Conservation (phyloP, 129 eudicot species). For the Pulicaria dysenterica region DNA sequence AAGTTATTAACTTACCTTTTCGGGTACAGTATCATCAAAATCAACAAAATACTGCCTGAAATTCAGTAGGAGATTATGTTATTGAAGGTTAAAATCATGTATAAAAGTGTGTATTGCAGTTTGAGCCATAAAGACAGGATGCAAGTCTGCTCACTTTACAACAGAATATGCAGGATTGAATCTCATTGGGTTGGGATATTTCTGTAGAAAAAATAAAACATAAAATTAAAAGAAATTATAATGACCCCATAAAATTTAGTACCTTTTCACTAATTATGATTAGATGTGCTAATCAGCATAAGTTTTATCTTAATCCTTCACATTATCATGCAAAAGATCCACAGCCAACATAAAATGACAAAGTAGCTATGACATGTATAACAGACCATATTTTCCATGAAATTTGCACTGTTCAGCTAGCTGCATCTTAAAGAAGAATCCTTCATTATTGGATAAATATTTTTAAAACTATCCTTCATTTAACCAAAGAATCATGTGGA, state of each 20-base stretch:
- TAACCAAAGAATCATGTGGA: background rate
- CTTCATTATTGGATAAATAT: background rate
- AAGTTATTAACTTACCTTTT: conserved; percentile 51
- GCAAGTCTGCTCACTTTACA: conserved; percentile 69
- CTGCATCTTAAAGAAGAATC: background rate
- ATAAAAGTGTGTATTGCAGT: background rate
- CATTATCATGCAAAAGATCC: background rate
- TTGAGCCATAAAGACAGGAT: conserved; percentile 7
- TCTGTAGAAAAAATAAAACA: conserved; percentile 44
- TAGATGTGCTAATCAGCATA: no score
- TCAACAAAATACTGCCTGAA: conserved; percentile 92
- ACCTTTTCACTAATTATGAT: background rate
- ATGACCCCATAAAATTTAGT: no score
- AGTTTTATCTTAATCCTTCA: conserved; percentile 13
- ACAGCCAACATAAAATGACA: background rate
- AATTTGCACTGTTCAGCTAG: background rate
- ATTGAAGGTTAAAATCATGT: conserved; percentile 12
- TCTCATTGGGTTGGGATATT: conserved; percentile 78
- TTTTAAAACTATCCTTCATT: background rate
- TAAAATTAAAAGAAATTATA: background rate
- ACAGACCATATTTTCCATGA: background rate
- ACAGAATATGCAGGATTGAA: conserved; percentile 91
- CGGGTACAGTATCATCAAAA: conserved; percentile 77
- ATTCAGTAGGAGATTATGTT: conserved; percentile 25
- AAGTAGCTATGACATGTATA: background rate